Base-by-base conservation (phyloP, 1,284 basidiomycete species). In the Volvariella volvacea region DNA sequence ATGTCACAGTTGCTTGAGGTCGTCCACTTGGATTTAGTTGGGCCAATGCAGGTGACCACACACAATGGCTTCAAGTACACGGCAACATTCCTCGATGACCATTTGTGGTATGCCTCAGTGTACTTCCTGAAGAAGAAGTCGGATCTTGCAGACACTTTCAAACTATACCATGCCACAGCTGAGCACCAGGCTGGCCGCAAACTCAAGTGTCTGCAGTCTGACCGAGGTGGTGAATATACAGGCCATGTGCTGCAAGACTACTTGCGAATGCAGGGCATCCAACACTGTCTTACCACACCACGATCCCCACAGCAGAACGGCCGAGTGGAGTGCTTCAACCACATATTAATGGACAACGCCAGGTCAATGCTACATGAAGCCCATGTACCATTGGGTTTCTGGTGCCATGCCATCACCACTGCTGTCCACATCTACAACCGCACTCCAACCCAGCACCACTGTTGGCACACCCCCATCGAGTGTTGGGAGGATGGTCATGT, bases 361-460 rank as follows among this genome's bases (percentile, higher is more conserved):
- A 34, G 55, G 15, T 43, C 57, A 0, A 55, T 65, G 43, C 42
- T 46, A 0, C 39, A 43, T 37, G 40, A 53, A 12, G 56, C 54
- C 2, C 49, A 52, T 31, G 22, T 54, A n/a, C 61, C 60, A 9
- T 38, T 51, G 1, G 36, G 19, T 17, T 57, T 51, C 47, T 63
- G 60, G 61, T 53, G 55, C 31, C 55, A 60, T 42, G 43, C 58
- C 0, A 33, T 59, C 6, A 6, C 16, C 0, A 42, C 54, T 43
- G 53, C 57, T 12, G 36, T 48, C 0, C 52, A 59, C 48, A 17
- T 63, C 6, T 54, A 59, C 34, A 65, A 65, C 45, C 19, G 52
- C 8, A 52, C 58, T 21, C 55, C 53, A 0, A 38, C 51, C 4
- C 14, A 19, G 3, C 9, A 44, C 3, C 42, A 53, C 8, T n/a